phyloP scores from a whole-genome alignment of 1,284 basidiomycete genomes.

The Heliocybe sulcata region DNA sequence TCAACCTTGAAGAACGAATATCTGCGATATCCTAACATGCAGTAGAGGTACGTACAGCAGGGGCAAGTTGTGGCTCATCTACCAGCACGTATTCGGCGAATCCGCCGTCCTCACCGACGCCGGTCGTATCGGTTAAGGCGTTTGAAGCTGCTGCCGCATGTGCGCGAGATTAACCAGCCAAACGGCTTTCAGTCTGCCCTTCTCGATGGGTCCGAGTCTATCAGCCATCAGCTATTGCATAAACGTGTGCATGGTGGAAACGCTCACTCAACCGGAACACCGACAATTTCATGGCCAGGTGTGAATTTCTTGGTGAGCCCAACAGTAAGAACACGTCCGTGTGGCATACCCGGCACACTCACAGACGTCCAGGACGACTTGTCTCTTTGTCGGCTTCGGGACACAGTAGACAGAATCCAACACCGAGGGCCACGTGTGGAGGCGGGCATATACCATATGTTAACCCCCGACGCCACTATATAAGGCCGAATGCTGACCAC shows the following conservation, averaged over 20 bases:
- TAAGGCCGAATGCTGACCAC: too few relatives aligned
- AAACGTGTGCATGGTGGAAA: not conserved
- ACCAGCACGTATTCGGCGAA: constrained; percentile 17
- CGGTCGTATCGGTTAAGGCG: constrained; percentile 10
- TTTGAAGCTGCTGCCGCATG: constrained; percentile 6
- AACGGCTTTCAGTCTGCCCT: constrained; percentile 14
- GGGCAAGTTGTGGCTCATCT: constrained; percentile 13
- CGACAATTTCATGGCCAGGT: constrained; percentile 19
- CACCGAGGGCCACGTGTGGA: too few relatives aligned
- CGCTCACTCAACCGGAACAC: constrained; percentile 15
- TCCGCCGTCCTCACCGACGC: constrained; percentile 17
- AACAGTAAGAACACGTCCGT: constrained; percentile 16
- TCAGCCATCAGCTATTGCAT: not conserved
- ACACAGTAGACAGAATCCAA: constrained; percentile 14
- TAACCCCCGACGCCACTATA: too few relatives aligned
- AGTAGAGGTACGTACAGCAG: constrained; percentile 7
- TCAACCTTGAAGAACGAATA: not conserved
- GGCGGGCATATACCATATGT: too few relatives aligned
- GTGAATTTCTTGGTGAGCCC: constrained; percentile 15
- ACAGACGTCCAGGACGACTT: constrained; percentile 20
- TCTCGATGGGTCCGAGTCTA: constrained; percentile 11
- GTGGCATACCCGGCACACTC: constrained; percentile 20
- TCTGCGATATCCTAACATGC: too few relatives aligned
- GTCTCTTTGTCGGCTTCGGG: constrained; percentile 12
- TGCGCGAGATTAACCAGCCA: constrained; percentile 6